Conservation (phyloP, 352 stramenopile genomes). For the Pythium angustatum region DNA sequence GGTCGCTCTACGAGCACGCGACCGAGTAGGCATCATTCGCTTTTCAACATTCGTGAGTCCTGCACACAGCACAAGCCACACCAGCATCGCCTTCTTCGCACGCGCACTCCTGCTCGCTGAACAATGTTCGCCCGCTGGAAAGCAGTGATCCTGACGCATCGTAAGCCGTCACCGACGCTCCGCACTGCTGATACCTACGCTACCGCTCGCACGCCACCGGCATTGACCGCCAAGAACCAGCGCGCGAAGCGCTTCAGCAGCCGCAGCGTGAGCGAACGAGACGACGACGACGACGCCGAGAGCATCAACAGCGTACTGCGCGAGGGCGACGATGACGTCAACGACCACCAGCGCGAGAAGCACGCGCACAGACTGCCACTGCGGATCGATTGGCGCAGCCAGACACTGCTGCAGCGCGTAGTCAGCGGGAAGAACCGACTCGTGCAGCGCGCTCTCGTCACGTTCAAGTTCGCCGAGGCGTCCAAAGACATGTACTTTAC, state of each 20-base stretch:
- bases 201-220: not conserved
- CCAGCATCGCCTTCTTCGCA: no score
- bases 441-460: conserved; percentile 63
- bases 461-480: conserved; percentile 44
- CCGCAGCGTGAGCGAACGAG: not conserved
- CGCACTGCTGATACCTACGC: no score
- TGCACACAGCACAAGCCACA: not conserved
- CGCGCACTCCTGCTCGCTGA: no score
- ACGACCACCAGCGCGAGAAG: not conserved
- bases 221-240: not conserved
- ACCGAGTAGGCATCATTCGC: no score
- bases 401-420: conserved; percentile 23
- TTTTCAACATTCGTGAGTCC: not conserved
- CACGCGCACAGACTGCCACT: not conserved
- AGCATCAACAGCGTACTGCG: conserved; percentile 6
- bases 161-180: not conserved
- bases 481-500: conserved; percentile 58
- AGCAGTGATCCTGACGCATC: not conserved
- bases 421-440: conserved; percentile 56
- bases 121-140: conserved; percentile 19
- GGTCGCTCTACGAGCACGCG: no score
- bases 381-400: conserved; percentile 1
- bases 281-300: conserved; percentile 3
- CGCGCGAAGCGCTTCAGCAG: not conserved
- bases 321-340: conserved; percentile 6